These are phyloP conservation scores for Neospora caninum DNA, from an alignment of 169 alveolate species.

Conservation along the genomic window DNA sequence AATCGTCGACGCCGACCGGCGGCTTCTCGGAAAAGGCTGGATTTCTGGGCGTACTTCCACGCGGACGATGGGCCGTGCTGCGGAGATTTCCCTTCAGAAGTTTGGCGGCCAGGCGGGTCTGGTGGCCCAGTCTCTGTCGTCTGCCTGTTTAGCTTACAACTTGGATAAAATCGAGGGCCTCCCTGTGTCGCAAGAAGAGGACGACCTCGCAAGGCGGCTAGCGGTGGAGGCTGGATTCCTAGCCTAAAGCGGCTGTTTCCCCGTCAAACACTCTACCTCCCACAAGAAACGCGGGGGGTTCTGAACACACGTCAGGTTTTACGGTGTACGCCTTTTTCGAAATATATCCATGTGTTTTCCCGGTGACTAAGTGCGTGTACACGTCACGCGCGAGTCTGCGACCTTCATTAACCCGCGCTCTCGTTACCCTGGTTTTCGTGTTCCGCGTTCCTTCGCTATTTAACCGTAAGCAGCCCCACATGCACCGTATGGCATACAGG, in stretches of 20 bases:
- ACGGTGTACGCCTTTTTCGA: too few relatives aligned
- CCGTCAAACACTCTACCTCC: too few relatives aligned
- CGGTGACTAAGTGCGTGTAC: too few relatives aligned
- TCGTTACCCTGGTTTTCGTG: too few relatives aligned
- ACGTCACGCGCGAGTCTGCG: too few relatives aligned
- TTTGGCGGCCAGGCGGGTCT: background rate
- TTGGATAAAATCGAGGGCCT: conserved; percentile 16
- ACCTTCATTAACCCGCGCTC: too few relatives aligned
- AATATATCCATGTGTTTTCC: too few relatives aligned
- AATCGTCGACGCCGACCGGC: background rate
- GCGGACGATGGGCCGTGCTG: conserved; percentile 21
- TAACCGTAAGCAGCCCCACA: too few relatives aligned
- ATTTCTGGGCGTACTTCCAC: background rate
- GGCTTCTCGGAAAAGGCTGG: background rate
- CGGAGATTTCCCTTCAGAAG: conserved; percentile 10
- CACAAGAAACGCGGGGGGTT: too few relatives aligned
- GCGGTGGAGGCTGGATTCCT: background rate
- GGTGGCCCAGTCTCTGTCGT: background rate
- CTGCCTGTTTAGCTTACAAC: background rate
- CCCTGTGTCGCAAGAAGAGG: background rate
- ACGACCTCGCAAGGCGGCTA: background rate
- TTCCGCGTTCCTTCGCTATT: too few relatives aligned
- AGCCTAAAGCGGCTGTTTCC: background rate
- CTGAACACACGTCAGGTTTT: too few relatives aligned
- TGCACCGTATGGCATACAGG: too few relatives aligned